A percentile compares a stretch with the other conserved stretches of the same genome.
phyloP scores from a whole-genome alignment of 2,329 filamentous ascomycete species.

The Polytolypa hystricis region DNA sequence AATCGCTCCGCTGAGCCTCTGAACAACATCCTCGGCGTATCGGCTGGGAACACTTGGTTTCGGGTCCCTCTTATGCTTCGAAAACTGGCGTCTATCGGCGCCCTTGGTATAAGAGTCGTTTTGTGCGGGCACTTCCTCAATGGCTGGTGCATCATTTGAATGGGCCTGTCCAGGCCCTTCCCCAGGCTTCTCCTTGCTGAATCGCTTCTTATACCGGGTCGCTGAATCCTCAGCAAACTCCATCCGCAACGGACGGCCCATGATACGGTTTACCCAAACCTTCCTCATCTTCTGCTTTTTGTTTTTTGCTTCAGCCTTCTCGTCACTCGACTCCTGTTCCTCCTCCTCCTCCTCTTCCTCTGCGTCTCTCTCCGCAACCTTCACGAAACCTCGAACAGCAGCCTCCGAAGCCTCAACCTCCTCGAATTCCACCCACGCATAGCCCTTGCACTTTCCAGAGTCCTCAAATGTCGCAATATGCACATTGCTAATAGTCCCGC shows the following conservation, averaged over 20 bases:
- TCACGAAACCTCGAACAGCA: conserved; percentile 71
- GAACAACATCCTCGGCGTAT: conserved; percentile 41
- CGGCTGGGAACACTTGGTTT: conserved; percentile 19
- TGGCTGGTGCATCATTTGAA: conserved; percentile 7
- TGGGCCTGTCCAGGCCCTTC: conserved; percentile 13
- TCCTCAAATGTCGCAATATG: conserved; percentile 95
- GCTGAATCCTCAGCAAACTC: conserved; percentile 91
- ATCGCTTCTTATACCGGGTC: conserved; percentile 85
- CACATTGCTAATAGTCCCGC: conserved; percentile 69
- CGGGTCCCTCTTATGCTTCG: conserved; percentile 16
- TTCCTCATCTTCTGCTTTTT: conserved; percentile 48
- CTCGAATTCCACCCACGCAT: conserved; percentile 87
- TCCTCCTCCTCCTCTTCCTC: conserved; percentile 45
- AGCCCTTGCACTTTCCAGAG: conserved; percentile 94
- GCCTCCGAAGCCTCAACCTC: conserved; percentile 62
- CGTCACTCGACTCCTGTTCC: conserved; percentile 21
- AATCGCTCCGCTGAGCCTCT: conserved; percentile 65
- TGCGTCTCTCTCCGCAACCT: conserved; percentile 41
- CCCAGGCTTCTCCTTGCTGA: conserved; percentile 56
- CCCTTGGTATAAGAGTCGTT: conserved; percentile 12
- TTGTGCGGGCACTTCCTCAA: conserved; percentile 7
- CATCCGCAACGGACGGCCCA: conserved; percentile 70
- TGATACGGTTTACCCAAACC: conserved; percentile 77
- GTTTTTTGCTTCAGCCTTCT: conserved; percentile 22
- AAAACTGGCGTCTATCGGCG: conserved; percentile 16